phyloP scores from a whole-genome alignment of 176 grass and related monocot species.

The Olyra latifolia region DNA sequence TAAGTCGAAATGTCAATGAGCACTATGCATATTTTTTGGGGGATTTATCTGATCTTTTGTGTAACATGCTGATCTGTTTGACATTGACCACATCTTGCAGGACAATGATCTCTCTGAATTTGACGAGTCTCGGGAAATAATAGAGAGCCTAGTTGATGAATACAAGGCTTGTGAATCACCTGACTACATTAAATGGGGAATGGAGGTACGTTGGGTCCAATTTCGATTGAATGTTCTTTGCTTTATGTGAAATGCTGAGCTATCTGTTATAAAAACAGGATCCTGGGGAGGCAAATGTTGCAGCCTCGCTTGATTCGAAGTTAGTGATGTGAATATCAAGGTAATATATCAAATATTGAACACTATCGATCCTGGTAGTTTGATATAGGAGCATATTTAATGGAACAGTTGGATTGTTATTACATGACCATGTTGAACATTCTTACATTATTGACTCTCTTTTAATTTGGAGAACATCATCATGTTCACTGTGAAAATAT shows the following conservation, averaged over 20 bases:
- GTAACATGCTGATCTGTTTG: neutral
- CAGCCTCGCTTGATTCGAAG: constrained; percentile 80
- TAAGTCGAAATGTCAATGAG: neutral
- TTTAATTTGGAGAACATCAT: neutral
- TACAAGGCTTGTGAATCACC: constrained; percentile 98
- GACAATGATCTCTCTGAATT: constrained; percentile 98
- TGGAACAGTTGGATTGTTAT: neutral
- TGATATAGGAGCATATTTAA: neutral
- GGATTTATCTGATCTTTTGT: neutral
- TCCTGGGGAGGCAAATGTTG: constrained; percentile 63
- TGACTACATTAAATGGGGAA: constrained; percentile 99
- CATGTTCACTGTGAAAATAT: neutral
- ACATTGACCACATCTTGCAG: constrained; percentile 24
- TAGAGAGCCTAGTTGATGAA: constrained; percentile 94
- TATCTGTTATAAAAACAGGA: constrained; percentile 48
- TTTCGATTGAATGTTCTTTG: neutral
- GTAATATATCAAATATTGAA: neutral
- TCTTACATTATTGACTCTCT: neutral
- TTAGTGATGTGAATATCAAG: constrained; percentile 72
- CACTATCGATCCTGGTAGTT: neutral
- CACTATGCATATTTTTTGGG: neutral
- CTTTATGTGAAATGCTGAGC: constrained; percentile 23
- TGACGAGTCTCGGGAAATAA: constrained; percentile 95
- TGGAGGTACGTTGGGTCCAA: constrained; percentile 69
- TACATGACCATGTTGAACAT: constrained; percentile 7